Percentiles rank a stretch among this genome's conserved stretches.
These are phyloP conservation scores for Starmerella asiatica DNA, from an alignment of 805 yeast genomes.

Conservation along the genomic window DNA sequence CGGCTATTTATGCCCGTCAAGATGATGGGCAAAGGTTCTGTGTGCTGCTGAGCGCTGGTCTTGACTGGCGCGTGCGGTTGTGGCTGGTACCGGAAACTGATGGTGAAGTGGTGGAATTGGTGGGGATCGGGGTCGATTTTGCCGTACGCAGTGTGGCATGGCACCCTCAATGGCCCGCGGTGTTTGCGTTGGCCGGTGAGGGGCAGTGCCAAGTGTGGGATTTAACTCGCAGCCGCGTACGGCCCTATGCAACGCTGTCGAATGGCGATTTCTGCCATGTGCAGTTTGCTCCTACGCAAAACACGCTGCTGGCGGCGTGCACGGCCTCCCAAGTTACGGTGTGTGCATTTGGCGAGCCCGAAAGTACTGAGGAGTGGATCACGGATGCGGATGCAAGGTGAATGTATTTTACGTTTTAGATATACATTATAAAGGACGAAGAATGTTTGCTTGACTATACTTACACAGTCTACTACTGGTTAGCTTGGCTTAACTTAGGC, in stretches of 20 bases:
- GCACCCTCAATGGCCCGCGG: slow-evolving; percentile 10
- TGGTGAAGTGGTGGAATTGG: not conserved
- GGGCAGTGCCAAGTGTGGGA: slow-evolving; percentile 12
- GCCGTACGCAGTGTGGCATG: slow-evolving; percentile 8
- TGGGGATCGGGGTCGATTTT: slow-evolving; percentile 3
- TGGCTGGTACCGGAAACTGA: slow-evolving; percentile 13
- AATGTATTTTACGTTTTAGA: no score
- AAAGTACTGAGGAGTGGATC: not conserved
- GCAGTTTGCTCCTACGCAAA: not conserved
- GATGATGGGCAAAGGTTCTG: slow-evolving; percentile 1
- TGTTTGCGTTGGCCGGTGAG: slow-evolving; percentile 13
- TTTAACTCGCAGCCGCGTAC: slow-evolving; percentile 7
- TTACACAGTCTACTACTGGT: no score
- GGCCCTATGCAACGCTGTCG: not conserved
- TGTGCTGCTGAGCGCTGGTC: slow-evolving; percentile 13
- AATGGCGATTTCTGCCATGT: not conserved
- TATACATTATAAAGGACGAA: no score
- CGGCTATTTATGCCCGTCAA: not conserved
- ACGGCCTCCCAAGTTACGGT: not conserved
- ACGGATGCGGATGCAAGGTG: no score
- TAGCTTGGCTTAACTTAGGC: no score
- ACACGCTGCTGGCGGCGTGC: not conserved
- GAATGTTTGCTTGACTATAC: no score
- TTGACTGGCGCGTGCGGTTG: slow-evolving; percentile 13
- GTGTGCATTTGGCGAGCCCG: not conserved